Evolutionary conservation across 2,329 filamentous ascomycete species (phyloP).

Genomic region (Microdochium bolleyi): DNA sequence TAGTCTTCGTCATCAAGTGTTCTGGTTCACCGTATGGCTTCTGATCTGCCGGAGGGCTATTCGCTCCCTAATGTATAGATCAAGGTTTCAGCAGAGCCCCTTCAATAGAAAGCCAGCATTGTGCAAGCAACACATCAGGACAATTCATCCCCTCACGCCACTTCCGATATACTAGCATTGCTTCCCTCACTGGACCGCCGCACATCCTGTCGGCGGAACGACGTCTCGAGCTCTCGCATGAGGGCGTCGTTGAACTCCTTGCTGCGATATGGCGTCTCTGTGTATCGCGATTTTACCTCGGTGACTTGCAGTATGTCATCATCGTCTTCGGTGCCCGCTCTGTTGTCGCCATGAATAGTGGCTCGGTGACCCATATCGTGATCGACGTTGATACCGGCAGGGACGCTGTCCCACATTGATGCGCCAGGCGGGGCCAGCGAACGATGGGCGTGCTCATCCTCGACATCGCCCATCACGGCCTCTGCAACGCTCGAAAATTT

Average conservation of each 20-base stretch:
- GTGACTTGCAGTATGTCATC: slow-evolving; percentile 5
- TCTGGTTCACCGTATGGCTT: too few relatives aligned
- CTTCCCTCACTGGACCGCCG: neutral
- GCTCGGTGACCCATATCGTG: neutral
- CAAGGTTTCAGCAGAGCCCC: too few relatives aligned
- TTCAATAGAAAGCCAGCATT: too few relatives aligned
- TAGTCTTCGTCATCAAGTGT: too few relatives aligned
- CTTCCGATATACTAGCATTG: neutral
- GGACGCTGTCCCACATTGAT: neutral
- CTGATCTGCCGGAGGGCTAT: too few relatives aligned
- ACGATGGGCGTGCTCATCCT: slow-evolving; percentile 3
- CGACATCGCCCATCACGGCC: slow-evolving; percentile 18
- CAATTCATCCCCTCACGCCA: neutral
- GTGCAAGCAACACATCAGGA: too few relatives aligned
- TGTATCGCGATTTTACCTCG: slow-evolving; percentile 7
- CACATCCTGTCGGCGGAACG: neutral
- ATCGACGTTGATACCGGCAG: neutral
- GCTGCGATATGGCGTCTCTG: neutral
- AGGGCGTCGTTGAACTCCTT: slow-evolving; percentile 1
- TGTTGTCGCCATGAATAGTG: neutral
- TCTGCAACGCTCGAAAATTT: slow-evolving; percentile 25
- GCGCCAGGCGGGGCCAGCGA: neutral
- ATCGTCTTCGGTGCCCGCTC: neutral
- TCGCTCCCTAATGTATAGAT: too few relatives aligned
- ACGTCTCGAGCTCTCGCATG: slow-evolving; percentile 3